Percentiles rank a stretch among this genome's conserved stretches.
Conservation (phyloP, 2,329 filamentous ascomycete genomes). For the Botrytis fabae region DNA sequence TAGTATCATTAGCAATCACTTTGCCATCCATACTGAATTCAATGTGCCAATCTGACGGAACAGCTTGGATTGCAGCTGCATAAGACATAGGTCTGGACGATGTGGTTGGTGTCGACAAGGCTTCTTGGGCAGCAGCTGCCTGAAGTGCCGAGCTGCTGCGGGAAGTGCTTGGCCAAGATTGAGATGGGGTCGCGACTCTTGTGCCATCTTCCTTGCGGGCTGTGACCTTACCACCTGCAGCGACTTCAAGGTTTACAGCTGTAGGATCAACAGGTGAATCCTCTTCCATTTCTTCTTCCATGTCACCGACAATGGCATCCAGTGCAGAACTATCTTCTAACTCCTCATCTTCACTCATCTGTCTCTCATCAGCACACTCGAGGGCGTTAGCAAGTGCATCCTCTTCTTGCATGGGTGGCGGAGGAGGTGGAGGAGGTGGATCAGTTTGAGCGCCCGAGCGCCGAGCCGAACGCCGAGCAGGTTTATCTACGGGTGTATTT, state of each 20-base stretch:
- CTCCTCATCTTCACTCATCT: constrained; percentile 71
- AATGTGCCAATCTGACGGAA: constrained; percentile 94
- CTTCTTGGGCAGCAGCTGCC: constrained; percentile 40
- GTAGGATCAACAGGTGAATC: constrained; percentile 76
- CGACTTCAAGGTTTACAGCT: constrained; percentile 89
- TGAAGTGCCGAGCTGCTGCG: constrained; percentile 45
- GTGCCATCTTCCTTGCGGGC: constrained; percentile 92
- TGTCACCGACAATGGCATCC: constrained; percentile 85
- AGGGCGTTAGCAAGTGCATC: constrained; percentile 69
- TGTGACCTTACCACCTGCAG: constrained; percentile 81
- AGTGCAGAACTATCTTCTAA: constrained; percentile 66
- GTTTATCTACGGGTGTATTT: constrained; percentile 57
- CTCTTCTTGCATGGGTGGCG: constrained; percentile 57
- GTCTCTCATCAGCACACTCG: constrained; percentile 91
- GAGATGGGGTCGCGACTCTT: constrained; percentile 77
- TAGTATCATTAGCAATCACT: constrained; percentile 85
- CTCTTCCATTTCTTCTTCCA: constrained; percentile 80
- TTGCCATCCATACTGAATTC: constrained; percentile 88
- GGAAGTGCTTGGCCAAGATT: constrained; percentile 51
- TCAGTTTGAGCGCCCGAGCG: constrained; percentile 56
- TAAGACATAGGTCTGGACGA: constrained; percentile 74
- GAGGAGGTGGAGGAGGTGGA: constrained; percentile 52
- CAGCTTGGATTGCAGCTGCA: constrained; percentile 75
- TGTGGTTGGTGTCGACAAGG: constrained; percentile 46
- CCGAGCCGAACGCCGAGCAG: constrained; percentile 62